Evolutionary conservation across 1,284 basidiomycete genomes (phyloP).

Genomic region (Tylopilus sp.): DNA sequence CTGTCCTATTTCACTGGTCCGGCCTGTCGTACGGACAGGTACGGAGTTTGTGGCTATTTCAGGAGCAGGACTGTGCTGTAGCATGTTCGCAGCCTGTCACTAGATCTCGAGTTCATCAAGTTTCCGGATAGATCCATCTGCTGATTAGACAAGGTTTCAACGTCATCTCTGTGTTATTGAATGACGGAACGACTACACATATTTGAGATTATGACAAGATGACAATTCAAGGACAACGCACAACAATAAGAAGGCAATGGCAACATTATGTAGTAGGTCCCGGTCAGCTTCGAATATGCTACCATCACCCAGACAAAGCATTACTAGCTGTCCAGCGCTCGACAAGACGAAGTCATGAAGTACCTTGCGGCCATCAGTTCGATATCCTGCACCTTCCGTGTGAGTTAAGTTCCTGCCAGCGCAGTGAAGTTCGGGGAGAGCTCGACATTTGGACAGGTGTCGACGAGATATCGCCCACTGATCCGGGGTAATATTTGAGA

Average conservation of each 20-base stretch:
- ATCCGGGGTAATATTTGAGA: constrained; percentile 13
- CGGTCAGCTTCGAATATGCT: neutral
- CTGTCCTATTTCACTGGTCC: too few relatives aligned
- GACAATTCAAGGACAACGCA: neutral
- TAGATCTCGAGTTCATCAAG: too few relatives aligned
- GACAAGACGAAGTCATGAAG: constrained; percentile 18
- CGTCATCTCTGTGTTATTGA: neutral
- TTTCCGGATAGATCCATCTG: too few relatives aligned
- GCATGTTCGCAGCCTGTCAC: too few relatives aligned
- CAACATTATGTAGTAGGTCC: neutral
- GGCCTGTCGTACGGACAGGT: too few relatives aligned
- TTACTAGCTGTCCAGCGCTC: constrained; percentile 14
- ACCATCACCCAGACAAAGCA: constrained; percentile 3
- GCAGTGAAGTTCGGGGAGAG: constrained; percentile 28
- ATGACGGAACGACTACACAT: neutral
- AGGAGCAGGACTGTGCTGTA: too few relatives aligned
- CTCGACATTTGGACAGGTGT: constrained; percentile 26
- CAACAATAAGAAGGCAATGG: neutral
- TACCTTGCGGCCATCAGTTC: constrained; percentile 14
- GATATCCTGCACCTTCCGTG: constrained; percentile 21
- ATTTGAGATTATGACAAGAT: constrained; percentile 1
- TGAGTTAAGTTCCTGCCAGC: constrained; percentile 18
- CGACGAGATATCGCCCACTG: constrained; percentile 20
- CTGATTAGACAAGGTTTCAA: neutral
- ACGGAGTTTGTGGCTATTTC: too few relatives aligned